Evolutionary conservation across 202 grass and related monocot species (phyloP).

Genomic region (Saccharum hybrid): DNA sequence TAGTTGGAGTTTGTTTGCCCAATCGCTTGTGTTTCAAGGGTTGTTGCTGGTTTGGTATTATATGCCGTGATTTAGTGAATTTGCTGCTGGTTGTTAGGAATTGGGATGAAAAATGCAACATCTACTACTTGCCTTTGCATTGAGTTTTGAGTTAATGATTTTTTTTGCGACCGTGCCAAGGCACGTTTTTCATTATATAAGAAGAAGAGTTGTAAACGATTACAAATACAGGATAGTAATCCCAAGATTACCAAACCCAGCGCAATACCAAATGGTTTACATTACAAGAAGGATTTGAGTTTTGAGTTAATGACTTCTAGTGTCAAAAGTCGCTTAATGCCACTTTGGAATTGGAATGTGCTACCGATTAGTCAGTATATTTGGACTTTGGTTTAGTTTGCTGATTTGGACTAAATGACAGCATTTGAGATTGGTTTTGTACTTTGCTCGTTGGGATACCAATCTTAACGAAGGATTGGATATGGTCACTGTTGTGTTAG

Average conservation of each 20-base stretch:
- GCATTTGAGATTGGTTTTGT: constrained; percentile 15
- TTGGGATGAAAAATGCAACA: background rate
- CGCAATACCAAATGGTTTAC: no score
- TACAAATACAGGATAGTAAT: no score
- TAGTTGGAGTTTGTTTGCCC: constrained; percentile 24
- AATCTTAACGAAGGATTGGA: background rate
- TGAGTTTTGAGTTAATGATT: background rate
- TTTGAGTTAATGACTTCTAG: constrained; percentile 11
- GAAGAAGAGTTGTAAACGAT: no score
- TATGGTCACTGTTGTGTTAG: background rate
- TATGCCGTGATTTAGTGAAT: background rate
- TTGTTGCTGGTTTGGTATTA: background rate
- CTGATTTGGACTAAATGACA: constrained; percentile 17
- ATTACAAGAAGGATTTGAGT: no score
- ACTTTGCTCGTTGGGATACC: background rate
- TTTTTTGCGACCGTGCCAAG: no score
- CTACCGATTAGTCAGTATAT: background rate
- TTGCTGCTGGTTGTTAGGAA: constrained; percentile 31
- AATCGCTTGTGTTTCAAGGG: background rate
- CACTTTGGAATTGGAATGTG: background rate
- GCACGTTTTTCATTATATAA: no score
- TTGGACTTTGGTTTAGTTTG: background rate
- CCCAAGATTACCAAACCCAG: no score
- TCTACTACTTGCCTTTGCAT: background rate
- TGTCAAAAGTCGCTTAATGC: background rate